Evolutionary conservation across 2,329 filamentous ascomycete species (phyloP).

Genomic region (Phoma sp.): DNA sequence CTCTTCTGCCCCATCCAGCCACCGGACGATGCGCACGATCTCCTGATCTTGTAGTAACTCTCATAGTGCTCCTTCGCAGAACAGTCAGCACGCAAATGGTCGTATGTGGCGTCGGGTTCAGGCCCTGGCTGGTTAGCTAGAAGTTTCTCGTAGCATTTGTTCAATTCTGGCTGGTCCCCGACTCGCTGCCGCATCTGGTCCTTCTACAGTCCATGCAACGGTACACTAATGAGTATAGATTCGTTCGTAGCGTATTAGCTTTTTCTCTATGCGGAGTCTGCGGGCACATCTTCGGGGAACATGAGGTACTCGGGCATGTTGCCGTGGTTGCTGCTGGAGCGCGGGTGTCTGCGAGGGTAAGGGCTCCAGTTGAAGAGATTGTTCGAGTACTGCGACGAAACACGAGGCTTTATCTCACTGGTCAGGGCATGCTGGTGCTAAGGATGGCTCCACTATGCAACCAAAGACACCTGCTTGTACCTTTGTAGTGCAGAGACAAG

Average conservation of each 20-base stretch:
- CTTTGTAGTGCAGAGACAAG: too few species aligned
- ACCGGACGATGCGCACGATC: constrained; percentile 25
- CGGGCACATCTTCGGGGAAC: neutral
- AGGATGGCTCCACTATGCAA: too few species aligned
- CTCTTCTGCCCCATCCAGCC: constrained; percentile 16
- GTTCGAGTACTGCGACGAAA: too few species aligned
- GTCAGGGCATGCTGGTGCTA: too few species aligned
- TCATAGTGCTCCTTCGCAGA: constrained; percentile 33
- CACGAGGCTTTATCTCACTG: too few species aligned
- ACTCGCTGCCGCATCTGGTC: constrained; percentile 9
- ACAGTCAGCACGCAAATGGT: constrained; percentile 27
- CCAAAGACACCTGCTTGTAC: too few species aligned
- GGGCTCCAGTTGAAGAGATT: too few species aligned
- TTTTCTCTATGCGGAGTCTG: neutral
- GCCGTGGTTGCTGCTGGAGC: neutral
- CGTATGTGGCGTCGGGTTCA: constrained; percentile 18
- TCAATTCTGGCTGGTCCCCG: constrained; percentile 13
- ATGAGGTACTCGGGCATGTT: neutral
- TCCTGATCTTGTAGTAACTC: constrained; percentile 29
- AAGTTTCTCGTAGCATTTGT: constrained; percentile 29
- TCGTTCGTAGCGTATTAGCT: constrained; percentile 5
- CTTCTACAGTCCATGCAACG: constrained; percentile 25
- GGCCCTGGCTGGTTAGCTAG: constrained; percentile 32
- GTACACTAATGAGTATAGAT: constrained; percentile 31
- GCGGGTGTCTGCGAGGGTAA: too few species aligned